These are phyloP conservation scores for Craterostigma plantagineum DNA, from an alignment of 257 asterid species.

Conservation along the genomic window DNA sequence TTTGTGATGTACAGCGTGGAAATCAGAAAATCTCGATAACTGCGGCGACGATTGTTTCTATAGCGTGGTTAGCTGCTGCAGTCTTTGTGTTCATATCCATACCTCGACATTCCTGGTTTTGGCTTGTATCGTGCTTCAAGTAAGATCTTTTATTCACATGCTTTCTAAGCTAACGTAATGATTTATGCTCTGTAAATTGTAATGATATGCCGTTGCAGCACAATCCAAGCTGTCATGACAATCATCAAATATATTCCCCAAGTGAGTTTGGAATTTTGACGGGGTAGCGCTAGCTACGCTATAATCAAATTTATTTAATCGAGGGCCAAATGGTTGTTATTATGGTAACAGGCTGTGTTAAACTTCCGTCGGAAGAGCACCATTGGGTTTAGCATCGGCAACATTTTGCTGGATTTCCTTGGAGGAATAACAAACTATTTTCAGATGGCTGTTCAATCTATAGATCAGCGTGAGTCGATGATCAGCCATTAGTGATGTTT, in stretches of 20 bases:
- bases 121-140: slow-evolving; percentile 69
- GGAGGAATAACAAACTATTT: slow-evolving; percentile 45
- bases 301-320: not conserved
- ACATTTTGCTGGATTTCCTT: slow-evolving; percentile 50
- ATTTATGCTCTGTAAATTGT: no score
- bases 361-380: slow-evolving; percentile 63
- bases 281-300: not conserved
- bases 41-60: slow-evolving; percentile 13
- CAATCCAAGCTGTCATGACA: slow-evolving; percentile 59
- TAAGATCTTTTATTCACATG: slow-evolving; percentile 14
- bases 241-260: slow-evolving; percentile 66
- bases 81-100: slow-evolving; percentile 37
- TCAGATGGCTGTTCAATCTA: slow-evolving; percentile 61
- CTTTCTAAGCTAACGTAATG: no score
- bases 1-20: slow-evolving; percentile 34
- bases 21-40: slow-evolving; percentile 42
- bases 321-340: slow-evolving; percentile 1
- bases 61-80: slow-evolving; percentile 29
- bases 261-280: slow-evolving; percentile 13
- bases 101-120: slow-evolving; percentile 58
- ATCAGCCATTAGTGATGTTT: no score
- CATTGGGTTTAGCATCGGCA: slow-evolving; percentile 64
- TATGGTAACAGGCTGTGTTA: slow-evolving; percentile 28
- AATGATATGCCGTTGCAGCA: slow-evolving; percentile 20
- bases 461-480: slow-evolving; percentile 52